A percentile compares a stretch with the other conserved stretches of the same genome.
These are phyloP conservation scores for Rutidosis leptorrhynchoides DNA, from an alignment of 129 eudicot genomes.

Conservation along the genomic window DNA sequence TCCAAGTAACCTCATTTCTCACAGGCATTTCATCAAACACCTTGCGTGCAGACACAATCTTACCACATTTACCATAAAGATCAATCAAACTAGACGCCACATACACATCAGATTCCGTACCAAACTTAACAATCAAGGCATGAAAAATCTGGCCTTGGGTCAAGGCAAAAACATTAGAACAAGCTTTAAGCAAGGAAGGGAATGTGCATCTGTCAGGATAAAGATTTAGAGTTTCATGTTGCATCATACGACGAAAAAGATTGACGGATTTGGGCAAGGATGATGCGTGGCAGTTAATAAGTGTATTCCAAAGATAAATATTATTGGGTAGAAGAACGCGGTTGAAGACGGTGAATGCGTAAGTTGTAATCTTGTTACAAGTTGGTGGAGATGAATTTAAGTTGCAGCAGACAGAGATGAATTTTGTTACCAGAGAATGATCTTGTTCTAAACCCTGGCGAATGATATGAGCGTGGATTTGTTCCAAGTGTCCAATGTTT, in stretches of 20 bases:
- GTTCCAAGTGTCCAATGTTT: slow-evolving; percentile 41
- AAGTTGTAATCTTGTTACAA: slow-evolving; percentile 21
- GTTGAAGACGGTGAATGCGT: slow-evolving; percentile 46
- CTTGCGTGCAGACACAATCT: slow-evolving; percentile 46
- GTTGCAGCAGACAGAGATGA: slow-evolving; percentile 41
- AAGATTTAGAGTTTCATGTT: slow-evolving; percentile 14
- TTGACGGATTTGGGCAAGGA: slow-evolving; percentile 25
- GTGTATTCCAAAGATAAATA: slow-evolving; percentile 53
- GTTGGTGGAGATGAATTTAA: slow-evolving; percentile 7
- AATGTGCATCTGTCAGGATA: slow-evolving; percentile 52
- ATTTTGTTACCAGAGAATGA: slow-evolving; percentile 41
- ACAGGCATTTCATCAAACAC: slow-evolving; percentile 61
- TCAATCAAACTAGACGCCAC: slow-evolving; percentile 76
- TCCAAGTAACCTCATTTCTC: slow-evolving; percentile 70
- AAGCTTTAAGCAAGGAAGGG: slow-evolving; percentile 54
- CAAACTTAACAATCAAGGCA: slow-evolving; percentile 50
- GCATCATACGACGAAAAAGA: slow-evolving; percentile 40
- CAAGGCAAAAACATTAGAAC: slow-evolving; percentile 38
- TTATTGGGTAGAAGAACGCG: slow-evolving; percentile 50
- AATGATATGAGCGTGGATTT: slow-evolving; percentile 58
- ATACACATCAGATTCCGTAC: slow-evolving; percentile 46
- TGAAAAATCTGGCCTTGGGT: slow-evolving; percentile 54
- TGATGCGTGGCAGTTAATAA: slow-evolving; percentile 38
- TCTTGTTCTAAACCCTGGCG: slow-evolving; percentile 64
- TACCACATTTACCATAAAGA: slow-evolving; percentile 63